Conservation (phyloP, 345 rosid genomes). For the Acer negundo region DNA sequence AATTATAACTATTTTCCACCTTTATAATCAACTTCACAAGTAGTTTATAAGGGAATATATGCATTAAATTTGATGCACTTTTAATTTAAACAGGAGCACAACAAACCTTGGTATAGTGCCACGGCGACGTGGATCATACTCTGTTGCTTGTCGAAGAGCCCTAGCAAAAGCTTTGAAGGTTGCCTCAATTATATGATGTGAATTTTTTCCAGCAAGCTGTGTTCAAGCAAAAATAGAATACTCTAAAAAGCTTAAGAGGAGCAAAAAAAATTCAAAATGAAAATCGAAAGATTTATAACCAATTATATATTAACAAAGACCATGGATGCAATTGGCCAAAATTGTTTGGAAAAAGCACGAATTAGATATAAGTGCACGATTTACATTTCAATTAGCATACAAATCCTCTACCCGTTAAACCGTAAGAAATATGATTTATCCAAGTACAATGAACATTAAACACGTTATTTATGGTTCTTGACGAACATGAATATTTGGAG, state of each 20-base stretch:
- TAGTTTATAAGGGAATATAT: background rate
- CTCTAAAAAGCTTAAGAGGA: background rate
- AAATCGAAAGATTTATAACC: background rate
- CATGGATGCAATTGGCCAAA: background rate
- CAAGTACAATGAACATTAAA: background rate
- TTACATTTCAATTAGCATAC: background rate
- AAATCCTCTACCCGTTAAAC: background rate
- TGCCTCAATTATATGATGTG: conserved; percentile 95
- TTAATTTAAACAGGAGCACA: background rate
- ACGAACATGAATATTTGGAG: background rate
- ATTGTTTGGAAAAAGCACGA: background rate
- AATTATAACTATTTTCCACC: background rate
- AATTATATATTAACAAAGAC: conserved; percentile 4
- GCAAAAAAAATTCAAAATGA: background rate
- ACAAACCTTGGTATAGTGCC: conserved; percentile 85
- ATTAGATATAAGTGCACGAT: background rate
- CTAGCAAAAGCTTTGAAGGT: conserved; percentile 97
- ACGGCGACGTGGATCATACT: conserved; percentile 70
- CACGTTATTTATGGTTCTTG: background rate
- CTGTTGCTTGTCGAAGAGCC: conserved; percentile 91
- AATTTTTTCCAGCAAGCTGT: conserved; percentile 90
- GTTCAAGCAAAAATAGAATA: conserved; percentile 15
- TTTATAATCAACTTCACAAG: background rate
- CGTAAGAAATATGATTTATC: background rate
- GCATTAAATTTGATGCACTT: background rate